phyloP scores from a whole-genome alignment of 768 basidiomycete genomes.

The Amanita jacksonii region DNA sequence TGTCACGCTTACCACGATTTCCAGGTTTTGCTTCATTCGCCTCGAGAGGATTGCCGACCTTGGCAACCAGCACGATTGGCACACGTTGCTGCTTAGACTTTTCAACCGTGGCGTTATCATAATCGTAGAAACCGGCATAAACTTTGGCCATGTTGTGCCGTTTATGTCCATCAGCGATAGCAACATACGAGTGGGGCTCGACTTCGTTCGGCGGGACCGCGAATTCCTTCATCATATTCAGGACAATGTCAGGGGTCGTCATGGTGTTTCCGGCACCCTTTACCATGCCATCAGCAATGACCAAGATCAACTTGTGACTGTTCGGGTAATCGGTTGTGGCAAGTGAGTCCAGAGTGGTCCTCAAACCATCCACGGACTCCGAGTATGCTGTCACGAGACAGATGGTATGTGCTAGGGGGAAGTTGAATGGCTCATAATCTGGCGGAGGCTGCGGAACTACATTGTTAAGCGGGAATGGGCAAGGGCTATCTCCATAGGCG shows the following conservation, averaged over 20 bases:
- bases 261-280: slow-evolving; percentile 86
- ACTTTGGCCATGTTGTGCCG: slow-evolving; percentile 99
- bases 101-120: slow-evolving; percentile 86
- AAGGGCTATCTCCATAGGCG: slow-evolving; percentile 56
- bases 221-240: slow-evolving; percentile 97
- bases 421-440: slow-evolving; percentile 93
- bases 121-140: slow-evolving; percentile 94
- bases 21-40: slow-evolving; percentile 87
- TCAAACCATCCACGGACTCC: slow-evolving; percentile 90
- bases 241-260: slow-evolving; percentile 89
- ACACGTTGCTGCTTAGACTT: slow-evolving; percentile 92
- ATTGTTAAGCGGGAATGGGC: slow-evolving; percentile 88
- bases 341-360: slow-evolving; percentile 96
- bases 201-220: slow-evolving; percentile 74
- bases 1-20: slow-evolving; percentile 98
- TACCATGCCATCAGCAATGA: slow-evolving; percentile 98
- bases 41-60: slow-evolving; percentile 90
- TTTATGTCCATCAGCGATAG: slow-evolving; percentile 99
- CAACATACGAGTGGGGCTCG: slow-evolving; percentile 92
- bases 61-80: slow-evolving; percentile 92
- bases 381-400: slow-evolving; percentile 98
- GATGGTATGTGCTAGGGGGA: slow-evolving; percentile 88
- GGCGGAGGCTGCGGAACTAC: slow-evolving; percentile 89
- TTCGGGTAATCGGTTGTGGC: slow-evolving; percentile 99
- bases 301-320: slow-evolving; percentile 89